phyloP scores from a whole-genome alignment of 2,329 filamentous ascomycete genomes.

The Elsinoe perseae region DNA sequence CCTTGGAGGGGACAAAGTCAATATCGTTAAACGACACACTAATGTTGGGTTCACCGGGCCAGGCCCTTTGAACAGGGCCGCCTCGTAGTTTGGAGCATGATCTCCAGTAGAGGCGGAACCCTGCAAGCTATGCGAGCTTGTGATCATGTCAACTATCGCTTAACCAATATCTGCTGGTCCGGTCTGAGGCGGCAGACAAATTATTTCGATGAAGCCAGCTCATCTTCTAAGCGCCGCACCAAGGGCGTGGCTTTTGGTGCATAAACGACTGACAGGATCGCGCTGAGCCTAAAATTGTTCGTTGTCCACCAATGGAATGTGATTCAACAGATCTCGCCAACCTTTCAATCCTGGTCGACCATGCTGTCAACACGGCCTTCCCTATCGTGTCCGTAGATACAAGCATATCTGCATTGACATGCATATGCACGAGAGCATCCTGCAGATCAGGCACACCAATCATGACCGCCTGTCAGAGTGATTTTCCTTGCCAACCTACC shows the following conservation, averaged over 20 bases:
- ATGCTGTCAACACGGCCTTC: background rate
- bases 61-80: background rate
- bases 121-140: background rate
- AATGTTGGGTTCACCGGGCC: background rate
- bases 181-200: background rate
- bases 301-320: background rate
- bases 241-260: background rate
- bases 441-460: constrained; percentile 10
- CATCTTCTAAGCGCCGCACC: background rate
- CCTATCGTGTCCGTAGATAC: background rate
- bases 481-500: background rate
- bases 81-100: background rate
- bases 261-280: background rate
- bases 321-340: background rate
- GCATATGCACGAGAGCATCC: constrained; percentile 2
- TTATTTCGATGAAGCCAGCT: background rate
- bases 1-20: background rate
- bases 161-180: background rate
- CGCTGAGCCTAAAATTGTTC: background rate
- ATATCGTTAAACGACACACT: constrained; percentile 1
- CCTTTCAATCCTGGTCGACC: background rate
- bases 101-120: background rate
- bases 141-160: background rate
- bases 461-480: background rate
- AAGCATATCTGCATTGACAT: background rate